Percentiles rank a stretch among this genome's conserved stretches.
These are phyloP conservation scores for Selaginella tamariscina DNA, from an alignment of 75 land plant genomes.

Conservation along the genomic window DNA sequence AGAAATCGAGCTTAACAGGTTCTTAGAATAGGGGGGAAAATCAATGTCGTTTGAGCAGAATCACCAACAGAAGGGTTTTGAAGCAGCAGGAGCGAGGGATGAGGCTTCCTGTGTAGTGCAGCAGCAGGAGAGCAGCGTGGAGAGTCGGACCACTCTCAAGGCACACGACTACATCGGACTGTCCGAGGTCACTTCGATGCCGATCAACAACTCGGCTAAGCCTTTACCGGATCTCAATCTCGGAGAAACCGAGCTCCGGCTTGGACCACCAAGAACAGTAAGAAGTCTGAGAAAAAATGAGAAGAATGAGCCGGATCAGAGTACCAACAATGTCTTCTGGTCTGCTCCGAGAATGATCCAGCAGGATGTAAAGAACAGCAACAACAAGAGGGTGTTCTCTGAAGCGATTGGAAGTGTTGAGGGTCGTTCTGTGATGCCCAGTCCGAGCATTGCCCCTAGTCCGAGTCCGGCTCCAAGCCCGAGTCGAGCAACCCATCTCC, in stretches of 20 bases:
- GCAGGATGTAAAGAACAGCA: not conserved
- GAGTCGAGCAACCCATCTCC: no score
- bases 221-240: slow-evolving; percentile 4
- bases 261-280: not conserved
- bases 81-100: not conserved
- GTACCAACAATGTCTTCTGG: not conserved
- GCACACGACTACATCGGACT: slow-evolving; percentile 41
- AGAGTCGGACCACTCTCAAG: slow-evolving; percentile 23
- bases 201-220: not conserved
- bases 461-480: no score
- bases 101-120: not conserved
- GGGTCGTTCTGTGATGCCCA: not conserved
- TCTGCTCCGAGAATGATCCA: not conserved
- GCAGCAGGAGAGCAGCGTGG: slow-evolving; percentile 15
- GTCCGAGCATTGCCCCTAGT: not conserved
- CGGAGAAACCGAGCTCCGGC: not conserved
- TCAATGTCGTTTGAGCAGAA: not conserved
- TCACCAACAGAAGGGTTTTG: not conserved
- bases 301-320: not conserved
- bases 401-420: not conserved
- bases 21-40: no score
- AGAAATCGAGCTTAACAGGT: no score
- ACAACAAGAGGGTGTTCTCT: not conserved
- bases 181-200: slow-evolving; percentile 25
- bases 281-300: not conserved